Evolutionary conservation across 352 stramenopile genomes (phyloP).

Genomic region (Phytophthora hybrid): DNA sequence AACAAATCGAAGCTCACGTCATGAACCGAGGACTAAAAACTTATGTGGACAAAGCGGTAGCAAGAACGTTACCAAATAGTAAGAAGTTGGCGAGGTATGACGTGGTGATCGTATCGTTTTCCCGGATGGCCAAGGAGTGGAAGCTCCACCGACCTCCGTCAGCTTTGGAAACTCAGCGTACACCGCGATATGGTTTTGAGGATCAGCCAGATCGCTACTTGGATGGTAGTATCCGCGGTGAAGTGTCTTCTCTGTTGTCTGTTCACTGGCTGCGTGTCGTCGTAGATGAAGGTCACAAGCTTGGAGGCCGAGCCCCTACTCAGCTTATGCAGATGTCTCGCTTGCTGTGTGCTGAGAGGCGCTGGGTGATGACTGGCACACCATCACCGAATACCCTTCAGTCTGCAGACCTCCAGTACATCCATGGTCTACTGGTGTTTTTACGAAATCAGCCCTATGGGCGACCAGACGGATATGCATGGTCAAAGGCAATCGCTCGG

Average conservation of each 20-base stretch:
- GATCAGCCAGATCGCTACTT: slow-evolving; percentile 50
- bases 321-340: slow-evolving; percentile 86
- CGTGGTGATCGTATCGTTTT: slow-evolving; percentile 75
- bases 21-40: slow-evolving; percentile 32
- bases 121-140: slow-evolving; percentile 67
- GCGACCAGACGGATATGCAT: slow-evolving; percentile 61
- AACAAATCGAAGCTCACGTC: slow-evolving; percentile 68
- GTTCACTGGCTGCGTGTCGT: slow-evolving; percentile 90
- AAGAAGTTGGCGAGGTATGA: slow-evolving; percentile 59
- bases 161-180: slow-evolving; percentile 49
- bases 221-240: slow-evolving; percentile 53
- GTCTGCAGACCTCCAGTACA: slow-evolving; percentile 83
- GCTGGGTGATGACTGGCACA: slow-evolving; percentile 98
- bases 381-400: slow-evolving; percentile 91
- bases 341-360: slow-evolving; percentile 81
- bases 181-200: slow-evolving; percentile 65
- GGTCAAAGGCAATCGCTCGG: slow-evolving; percentile 68
- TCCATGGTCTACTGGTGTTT: slow-evolving; percentile 92
- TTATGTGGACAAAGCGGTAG: slow-evolving; percentile 47
- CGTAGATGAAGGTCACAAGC: slow-evolving; percentile 95
- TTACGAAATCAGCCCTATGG: slow-evolving; percentile 89
- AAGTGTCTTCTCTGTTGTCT: slow-evolving; percentile 54
- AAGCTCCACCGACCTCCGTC: slow-evolving; percentile 59
- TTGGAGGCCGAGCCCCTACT: slow-evolving; percentile 66
- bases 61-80: slow-evolving; percentile 37